These are phyloP conservation scores for Chalciporus piperatus DNA, from an alignment of 768 basidiomycete genomes.

Conservation along the genomic window DNA sequence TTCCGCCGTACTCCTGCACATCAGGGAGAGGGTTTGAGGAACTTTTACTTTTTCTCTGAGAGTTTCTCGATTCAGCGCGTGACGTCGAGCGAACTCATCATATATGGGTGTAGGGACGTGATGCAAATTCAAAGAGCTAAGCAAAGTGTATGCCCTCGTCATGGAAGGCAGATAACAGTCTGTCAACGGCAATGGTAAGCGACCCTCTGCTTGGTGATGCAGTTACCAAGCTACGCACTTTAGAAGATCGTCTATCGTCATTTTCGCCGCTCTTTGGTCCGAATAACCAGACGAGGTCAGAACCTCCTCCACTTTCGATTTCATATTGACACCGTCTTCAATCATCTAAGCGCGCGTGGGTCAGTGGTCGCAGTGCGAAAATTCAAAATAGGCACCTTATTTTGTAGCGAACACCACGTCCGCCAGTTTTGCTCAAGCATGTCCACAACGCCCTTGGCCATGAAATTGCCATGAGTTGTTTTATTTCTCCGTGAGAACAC, in stretches of 20 bases:
- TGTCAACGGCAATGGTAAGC: constrained; percentile 25
- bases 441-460: constrained; percentile 90
- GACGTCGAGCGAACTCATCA: not conserved
- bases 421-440: constrained; percentile 93
- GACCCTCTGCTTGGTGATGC: not conserved
- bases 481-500: constrained; percentile 90
- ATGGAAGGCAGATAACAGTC: constrained; percentile 70
- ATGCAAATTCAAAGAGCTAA: constrained; percentile 19
- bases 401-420: constrained; percentile 85
- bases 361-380: not conserved
- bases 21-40: no score
- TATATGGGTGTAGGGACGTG: no score
- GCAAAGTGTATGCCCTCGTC: constrained; percentile 74
- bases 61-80: not conserved
- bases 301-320: constrained; percentile 67
- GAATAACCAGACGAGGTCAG: constrained; percentile 67
- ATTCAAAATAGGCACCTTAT: constrained; percentile 43
- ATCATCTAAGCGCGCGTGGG: constrained; percentile 46
- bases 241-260: constrained; percentile 88
- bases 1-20: no score
- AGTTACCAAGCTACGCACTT: constrained; percentile 52
- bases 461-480: constrained; percentile 83
- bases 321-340: constrained; percentile 69
- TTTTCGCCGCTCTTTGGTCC: constrained; percentile 84
- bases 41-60: no score